Percentiles rank a stretch among this genome's conserved stretches.
These are phyloP conservation scores for Panicum hallii DNA, from an alignment of 202 grass and related monocot genomes.

Conservation along the genomic window DNA sequence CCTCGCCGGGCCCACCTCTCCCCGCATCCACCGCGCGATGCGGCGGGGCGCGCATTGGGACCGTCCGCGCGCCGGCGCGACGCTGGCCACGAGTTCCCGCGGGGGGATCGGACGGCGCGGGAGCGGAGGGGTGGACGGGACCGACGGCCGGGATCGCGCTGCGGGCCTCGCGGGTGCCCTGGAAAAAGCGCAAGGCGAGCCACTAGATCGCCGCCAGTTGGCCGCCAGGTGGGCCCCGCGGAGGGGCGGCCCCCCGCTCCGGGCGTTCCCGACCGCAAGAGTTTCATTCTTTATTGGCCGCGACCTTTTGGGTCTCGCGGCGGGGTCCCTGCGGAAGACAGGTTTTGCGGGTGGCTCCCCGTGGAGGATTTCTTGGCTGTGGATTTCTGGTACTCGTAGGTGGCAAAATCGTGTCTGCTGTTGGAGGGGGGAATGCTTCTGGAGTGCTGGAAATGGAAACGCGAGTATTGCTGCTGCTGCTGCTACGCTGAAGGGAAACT, in stretches of 20 bases:
- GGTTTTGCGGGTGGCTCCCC: neutral
- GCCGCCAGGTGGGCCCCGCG: neutral
- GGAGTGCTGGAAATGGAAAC: neutral
- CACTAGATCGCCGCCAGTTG: constrained; percentile 59
- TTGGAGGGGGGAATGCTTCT: neutral
- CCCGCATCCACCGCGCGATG: no score
- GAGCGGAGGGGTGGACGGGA: no score
- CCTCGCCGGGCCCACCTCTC: neutral
- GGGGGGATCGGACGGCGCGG: constrained; percentile 9
- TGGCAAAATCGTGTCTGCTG: no score
- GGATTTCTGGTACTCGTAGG: neutral
- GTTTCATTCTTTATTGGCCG: constrained; percentile 15
- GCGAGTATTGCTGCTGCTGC: neutral
- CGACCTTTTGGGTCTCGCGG: neutral
- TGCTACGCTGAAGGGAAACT: neutral
- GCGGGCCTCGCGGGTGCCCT: neutral
- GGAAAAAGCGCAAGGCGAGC: constrained; percentile 68
- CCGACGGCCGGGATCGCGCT: neutral
- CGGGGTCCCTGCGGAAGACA: no score
- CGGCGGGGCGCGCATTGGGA: no score
- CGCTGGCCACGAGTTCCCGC: constrained; percentile 45
- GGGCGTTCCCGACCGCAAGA: constrained; percentile 41
- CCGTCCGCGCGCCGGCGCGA: no score
- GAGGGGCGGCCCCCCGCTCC: neutral
- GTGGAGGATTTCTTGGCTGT: neutral